Conservation (phyloP, 2,329 filamentous ascomycete species). For the Simplicillium aogashimaense region DNA sequence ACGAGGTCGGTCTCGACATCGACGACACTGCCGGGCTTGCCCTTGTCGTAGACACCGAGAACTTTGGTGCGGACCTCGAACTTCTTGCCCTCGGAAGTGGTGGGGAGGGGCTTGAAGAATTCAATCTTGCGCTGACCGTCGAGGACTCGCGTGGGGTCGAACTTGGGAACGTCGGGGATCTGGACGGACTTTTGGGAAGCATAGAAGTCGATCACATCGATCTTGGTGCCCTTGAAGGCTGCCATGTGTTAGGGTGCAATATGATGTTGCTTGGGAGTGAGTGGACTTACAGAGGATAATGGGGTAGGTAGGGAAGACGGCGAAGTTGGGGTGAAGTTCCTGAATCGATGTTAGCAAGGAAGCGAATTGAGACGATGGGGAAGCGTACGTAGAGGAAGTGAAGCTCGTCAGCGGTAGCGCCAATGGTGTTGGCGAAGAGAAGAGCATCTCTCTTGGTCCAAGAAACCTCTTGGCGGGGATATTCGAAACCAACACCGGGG, state of each 20-base stretch:
- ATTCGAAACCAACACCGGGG: conserved; percentile 66
- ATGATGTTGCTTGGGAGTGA: neutral
- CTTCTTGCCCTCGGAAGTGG: conserved; percentile 57
- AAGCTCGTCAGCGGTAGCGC: conserved; percentile 74
- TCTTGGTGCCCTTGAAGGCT: conserved; percentile 67
- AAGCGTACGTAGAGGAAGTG: conserved; percentile 77
- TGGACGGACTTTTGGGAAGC: conserved; percentile 52
- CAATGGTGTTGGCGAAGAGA: conserved; percentile 85
- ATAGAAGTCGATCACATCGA: conserved; percentile 81
- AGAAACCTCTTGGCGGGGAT: conserved; percentile 62
- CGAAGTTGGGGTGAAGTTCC: conserved; percentile 82
- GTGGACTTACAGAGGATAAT: conserved; percentile 60
- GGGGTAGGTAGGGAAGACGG: conserved; percentile 82
- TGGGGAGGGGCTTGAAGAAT: conserved; percentile 66
- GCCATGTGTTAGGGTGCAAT: conserved; percentile 6
- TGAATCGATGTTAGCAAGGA: conserved; percentile 21
- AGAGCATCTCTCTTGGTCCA: conserved; percentile 85
- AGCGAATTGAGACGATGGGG: conserved; percentile 1
- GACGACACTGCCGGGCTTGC: conserved; percentile 70
- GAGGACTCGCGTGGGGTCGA: conserved; percentile 65
- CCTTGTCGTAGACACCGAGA: conserved; percentile 83
- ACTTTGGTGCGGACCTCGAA: conserved; percentile 74
- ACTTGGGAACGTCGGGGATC: conserved; percentile 68
- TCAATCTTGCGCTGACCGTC: conserved; percentile 77
- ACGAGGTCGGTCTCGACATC: conserved; percentile 72